phyloP scores from a whole-genome alignment of 78 protist species.

The Bodo saltans region DNA sequence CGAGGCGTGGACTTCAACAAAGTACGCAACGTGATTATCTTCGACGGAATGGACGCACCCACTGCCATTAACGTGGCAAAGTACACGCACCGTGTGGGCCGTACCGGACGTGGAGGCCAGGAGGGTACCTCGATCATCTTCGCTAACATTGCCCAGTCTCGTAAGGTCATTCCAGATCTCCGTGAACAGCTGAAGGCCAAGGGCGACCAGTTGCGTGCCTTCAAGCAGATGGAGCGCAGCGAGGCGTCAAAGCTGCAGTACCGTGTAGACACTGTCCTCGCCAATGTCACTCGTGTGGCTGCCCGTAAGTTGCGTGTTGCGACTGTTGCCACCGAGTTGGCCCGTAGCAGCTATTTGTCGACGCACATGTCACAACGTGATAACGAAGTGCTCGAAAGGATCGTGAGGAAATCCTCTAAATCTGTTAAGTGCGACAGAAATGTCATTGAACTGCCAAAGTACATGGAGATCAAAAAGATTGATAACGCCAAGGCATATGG shows the following conservation, averaged over 20 bases:
- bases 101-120: conserved; percentile 43
- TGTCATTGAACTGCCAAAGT: background rate
- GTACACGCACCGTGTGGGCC: conserved; percentile 41
- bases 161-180: background rate
- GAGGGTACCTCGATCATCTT: conserved; percentile 31
- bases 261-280: background rate
- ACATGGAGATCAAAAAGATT: background rate
- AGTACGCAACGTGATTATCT: conserved; percentile 39
- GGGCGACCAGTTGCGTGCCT: background rate
- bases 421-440: background rate
- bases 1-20: conserved; percentile 45
- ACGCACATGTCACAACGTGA: background rate
- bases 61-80: background rate
- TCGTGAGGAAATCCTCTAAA: background rate
- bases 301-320: background rate
- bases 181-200: background rate
- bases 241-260: background rate
- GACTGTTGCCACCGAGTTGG: background rate
- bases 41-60: conserved; percentile 37
- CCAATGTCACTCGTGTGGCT: background rate
- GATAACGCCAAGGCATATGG: background rate
- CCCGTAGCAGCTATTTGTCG: background rate
- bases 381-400: background rate
- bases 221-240: background rate
- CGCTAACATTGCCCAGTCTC: background rate